A percentile compares a stretch with the other conserved stretches of the same genome.
Conservation (phyloP, 495 filamentous ascomycete species). For the Penicillium herquei region DNA sequence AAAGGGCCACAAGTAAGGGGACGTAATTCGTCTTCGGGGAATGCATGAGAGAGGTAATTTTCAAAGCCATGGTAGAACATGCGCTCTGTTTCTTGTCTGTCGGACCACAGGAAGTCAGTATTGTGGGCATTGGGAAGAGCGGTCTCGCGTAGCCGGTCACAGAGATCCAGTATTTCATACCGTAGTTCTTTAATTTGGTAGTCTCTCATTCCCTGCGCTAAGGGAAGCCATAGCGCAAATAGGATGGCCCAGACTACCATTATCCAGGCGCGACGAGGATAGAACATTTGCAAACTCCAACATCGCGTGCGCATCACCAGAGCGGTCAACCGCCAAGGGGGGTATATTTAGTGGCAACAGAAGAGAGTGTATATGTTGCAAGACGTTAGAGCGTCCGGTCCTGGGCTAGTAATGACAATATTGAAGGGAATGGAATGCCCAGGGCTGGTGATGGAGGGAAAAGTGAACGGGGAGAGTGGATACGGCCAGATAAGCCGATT, state of each 20-base stretch:
- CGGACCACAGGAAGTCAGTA: slow-evolving; percentile 9
- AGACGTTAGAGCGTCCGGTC: neutral
- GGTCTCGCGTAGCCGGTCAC: neutral
- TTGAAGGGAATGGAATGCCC: slow-evolving; percentile 4
- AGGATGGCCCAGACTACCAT: slow-evolving; percentile 40
- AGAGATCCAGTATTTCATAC: slow-evolving; percentile 19
- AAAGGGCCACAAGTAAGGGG: slow-evolving; percentile 82
- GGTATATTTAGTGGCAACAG: slow-evolving; percentile 27
- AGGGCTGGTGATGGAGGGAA: slow-evolving; percentile 10
- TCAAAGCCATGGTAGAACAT: slow-evolving; percentile 98
- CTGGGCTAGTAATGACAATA: neutral
- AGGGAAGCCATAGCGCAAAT: slow-evolving; percentile 39
- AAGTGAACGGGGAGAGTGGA: slow-evolving; percentile 11
- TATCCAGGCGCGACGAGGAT: slow-evolving; percentile 35
- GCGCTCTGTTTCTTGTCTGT: slow-evolving; percentile 73
- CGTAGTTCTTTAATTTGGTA: slow-evolving; percentile 41
- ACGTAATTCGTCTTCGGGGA: slow-evolving; percentile 94
- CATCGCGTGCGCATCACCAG: slow-evolving; percentile 48
- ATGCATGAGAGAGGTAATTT: slow-evolving; percentile 91
- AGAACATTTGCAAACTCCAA: slow-evolving; percentile 40
- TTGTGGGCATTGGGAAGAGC: neutral
- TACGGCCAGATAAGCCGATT: slow-evolving; percentile 31
- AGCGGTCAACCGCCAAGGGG: slow-evolving; percentile 18
- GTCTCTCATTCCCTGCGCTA: slow-evolving; percentile 41
- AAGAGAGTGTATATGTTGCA: slow-evolving; percentile 1